A percentile compares a stretch with the other conserved stretches of the same genome.
These are phyloP conservation scores for Trametes gibbosa DNA, from an alignment of 768 basidiomycete genomes.

Conservation along the genomic window DNA sequence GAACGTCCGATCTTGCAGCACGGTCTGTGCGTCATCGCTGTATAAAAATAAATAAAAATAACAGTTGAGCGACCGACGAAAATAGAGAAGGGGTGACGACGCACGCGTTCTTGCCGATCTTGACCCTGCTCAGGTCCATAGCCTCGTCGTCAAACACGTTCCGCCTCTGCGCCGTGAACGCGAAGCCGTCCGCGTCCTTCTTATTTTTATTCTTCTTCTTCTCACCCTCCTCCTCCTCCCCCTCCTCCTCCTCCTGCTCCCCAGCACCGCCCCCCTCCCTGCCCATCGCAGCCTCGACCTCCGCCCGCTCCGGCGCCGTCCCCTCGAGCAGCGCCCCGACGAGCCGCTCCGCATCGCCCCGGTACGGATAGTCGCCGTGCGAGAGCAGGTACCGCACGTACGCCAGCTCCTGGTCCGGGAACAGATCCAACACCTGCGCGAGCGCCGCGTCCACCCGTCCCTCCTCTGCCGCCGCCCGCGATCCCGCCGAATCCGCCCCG, in stretches of 20 bases:
- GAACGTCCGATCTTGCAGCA: slow-evolving; percentile 55
- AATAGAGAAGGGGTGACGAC: slow-evolving; percentile 16
- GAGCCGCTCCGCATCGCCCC: slow-evolving; percentile 57
- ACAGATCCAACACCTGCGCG: slow-evolving; percentile 71
- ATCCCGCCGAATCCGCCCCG: background rate
- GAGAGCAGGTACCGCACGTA: slow-evolving; percentile 61
- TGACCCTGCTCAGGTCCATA: slow-evolving; percentile 60
- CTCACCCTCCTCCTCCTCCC: slow-evolving; percentile 9
- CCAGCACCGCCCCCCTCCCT: slow-evolving; percentile 18
- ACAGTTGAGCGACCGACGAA: slow-evolving; percentile 7
- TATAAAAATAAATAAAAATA: background rate
- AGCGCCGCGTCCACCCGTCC: slow-evolving; percentile 55
- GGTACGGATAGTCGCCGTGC: slow-evolving; percentile 46
- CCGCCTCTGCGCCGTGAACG: slow-evolving; percentile 44
- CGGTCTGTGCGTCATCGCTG: slow-evolving; percentile 44
- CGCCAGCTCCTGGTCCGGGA: slow-evolving; percentile 55
- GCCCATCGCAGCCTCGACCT: slow-evolving; percentile 25
- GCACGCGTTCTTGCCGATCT: slow-evolving; percentile 65
- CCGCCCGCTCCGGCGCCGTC: slow-evolving; percentile 47
- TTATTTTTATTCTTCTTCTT: background rate
- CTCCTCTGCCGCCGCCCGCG: slow-evolving; percentile 28
- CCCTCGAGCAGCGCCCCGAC: slow-evolving; percentile 76
- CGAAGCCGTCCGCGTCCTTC: slow-evolving; percentile 19
- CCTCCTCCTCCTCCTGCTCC: background rate
- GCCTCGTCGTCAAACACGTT: slow-evolving; percentile 77